Evolutionary conservation across 352 stramenopile genomes (phyloP).

Genomic region (Phytophthora tubulina): DNA sequence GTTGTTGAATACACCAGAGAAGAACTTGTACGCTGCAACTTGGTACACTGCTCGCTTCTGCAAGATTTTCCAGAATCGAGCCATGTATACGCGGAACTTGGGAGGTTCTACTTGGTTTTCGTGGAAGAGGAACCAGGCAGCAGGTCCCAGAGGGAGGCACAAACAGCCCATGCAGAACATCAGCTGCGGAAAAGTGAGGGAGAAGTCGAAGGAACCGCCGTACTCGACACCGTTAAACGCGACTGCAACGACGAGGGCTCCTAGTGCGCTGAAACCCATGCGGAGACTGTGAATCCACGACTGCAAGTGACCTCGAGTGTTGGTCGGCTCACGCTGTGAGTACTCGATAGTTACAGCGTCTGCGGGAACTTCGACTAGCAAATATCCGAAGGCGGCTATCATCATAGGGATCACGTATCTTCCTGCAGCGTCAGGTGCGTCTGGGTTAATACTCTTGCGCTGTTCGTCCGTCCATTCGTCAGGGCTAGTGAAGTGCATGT

Average conservation of each 20-base stretch:
- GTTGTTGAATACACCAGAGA: constrained; percentile 66
- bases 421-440: constrained; percentile 47
- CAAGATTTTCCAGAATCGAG: constrained; percentile 60
- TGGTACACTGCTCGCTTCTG: constrained; percentile 73
- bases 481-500: constrained; percentile 42
- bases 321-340: constrained; percentile 59
- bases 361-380: constrained; percentile 64
- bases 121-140: constrained; percentile 44
- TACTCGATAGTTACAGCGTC: constrained; percentile 76
- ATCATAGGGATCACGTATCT: constrained; percentile 79
- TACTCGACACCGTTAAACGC: constrained; percentile 66
- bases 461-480: constrained; percentile 46
- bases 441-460: constrained; percentile 51
- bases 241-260: constrained; percentile 54
- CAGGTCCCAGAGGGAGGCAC: constrained; percentile 44
- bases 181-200: constrained; percentile 58
- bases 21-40: constrained; percentile 72
- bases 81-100: constrained; percentile 50
- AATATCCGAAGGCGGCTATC: constrained; percentile 72
- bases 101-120: constrained; percentile 31
- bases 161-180: constrained; percentile 58
- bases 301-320: constrained; percentile 61
- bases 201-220: constrained; percentile 62
- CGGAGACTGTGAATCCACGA: constrained; percentile 67
- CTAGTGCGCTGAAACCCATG: constrained; percentile 57